A percentile compares a stretch with the other conserved stretches of the same genome.
phyloP scores from a whole-genome alignment of 106 monocot species.

The Acorus calamus region DNA sequence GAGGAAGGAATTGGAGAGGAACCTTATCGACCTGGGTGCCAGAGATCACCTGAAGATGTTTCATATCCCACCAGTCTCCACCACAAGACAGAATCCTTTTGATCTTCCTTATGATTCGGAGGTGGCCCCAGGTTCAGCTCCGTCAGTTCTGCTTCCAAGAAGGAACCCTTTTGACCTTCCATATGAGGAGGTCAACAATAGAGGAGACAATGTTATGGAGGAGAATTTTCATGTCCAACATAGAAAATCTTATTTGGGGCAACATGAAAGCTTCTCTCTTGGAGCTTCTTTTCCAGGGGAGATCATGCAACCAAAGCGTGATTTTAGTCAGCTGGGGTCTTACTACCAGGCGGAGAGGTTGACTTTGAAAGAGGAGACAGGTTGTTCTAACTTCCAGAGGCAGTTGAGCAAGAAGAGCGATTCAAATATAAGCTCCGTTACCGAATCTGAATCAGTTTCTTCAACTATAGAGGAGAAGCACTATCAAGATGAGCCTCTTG shows the following conservation, averaged over 20 bases:
- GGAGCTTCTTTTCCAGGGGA: conserved; percentile 32
- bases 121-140: conserved; percentile 68
- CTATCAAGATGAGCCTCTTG: conserved; percentile 14
- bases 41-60: conserved; percentile 27
- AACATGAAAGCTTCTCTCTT: conserved; percentile 38
- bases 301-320: conserved; percentile 12
- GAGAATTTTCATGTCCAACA: conserved; percentile 15
- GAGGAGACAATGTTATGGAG: not conserved
- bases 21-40: conserved; percentile 55
- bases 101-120: conserved; percentile 61
- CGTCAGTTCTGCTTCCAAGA: conserved; percentile 38
- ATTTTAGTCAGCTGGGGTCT: conserved; percentile 23
- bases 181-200: conserved; percentile 18
- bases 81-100: conserved; percentile 55
- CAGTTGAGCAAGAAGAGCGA: conserved; percentile 32
- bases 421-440: conserved; percentile 19
- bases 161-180: conserved; percentile 64
- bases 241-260: conserved; percentile 22
- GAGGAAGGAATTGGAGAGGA: conserved; percentile 27
- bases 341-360: conserved; percentile 36
- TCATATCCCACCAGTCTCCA: conserved; percentile 49
- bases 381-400: conserved; percentile 6
- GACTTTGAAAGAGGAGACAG: conserved; percentile 8
- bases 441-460: conserved; percentile 25
- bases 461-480: conserved; percentile 18